Evolutionary conservation across 768 basidiomycete species (phyloP), one percentile per base, ranked within the genome.

Genomic region (Pilatotrama ljubarskyi): DNA sequence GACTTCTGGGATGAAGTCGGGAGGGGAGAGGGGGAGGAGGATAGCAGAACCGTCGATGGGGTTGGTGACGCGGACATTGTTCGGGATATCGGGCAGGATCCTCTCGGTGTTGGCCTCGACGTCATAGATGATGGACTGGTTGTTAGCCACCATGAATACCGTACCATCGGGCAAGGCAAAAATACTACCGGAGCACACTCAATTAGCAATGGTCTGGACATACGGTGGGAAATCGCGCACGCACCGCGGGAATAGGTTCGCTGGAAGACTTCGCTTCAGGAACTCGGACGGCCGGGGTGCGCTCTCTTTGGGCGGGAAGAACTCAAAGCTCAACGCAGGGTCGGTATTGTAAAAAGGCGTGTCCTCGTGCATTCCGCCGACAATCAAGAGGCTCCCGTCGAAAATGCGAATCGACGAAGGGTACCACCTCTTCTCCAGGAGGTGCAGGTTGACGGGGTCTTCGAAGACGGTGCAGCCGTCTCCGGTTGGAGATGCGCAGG

Each of bases 321-420:
- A 94, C 73, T 92, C 90, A 62, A 90, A 73, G 0, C 88, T 91
- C 69, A 91, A 91, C 74, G 91, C 90, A 58, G 83, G 82, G 2
- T 88, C 89, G 36, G 76, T 80, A 59, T 92, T 93, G 69, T 91
- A 91, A 64, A 91, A 91, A 87, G 89, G 91, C 8, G 89, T 90
- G 14, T 90, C 91, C 69, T 84, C 87, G 66, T 80, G 86, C 15
- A 90, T 88, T 14, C 91, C 91, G 1, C 91, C 91, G 35, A 92
- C 80, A 38, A 93, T 87, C 81, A 91, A 87, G 0, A 82, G 87
- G 64, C 89, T 90, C 20, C 91, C 91, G 62, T 91, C 91, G 17
- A 76, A 72, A 58, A 92, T 77, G 41, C 89, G 80, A 47, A 89
- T 56, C 3, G 82, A 84, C 0, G 90, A 88, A 53, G 81, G 84